Evolutionary conservation across 73 alveolate genomes (phyloP).

Genomic region (Breviolum minutum): DNA sequence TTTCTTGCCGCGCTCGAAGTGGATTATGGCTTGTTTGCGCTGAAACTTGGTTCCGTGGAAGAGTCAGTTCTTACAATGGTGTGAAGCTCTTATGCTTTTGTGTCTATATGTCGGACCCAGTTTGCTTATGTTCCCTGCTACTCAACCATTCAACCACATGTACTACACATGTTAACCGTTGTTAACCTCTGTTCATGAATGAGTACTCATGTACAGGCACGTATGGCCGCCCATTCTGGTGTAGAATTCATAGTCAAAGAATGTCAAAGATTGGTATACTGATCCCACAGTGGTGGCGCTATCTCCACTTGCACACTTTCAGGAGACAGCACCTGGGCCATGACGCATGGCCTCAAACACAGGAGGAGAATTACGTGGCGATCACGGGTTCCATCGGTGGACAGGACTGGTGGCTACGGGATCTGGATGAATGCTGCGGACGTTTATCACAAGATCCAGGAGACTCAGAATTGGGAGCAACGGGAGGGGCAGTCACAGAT

Average conservation of each 20-base stretch:
- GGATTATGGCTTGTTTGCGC: constrained; percentile 30
- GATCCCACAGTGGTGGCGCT: no score
- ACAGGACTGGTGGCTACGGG: constrained; percentile 24
- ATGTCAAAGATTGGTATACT: no score
- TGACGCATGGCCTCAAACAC: constrained; percentile 14
- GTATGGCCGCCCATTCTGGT: no score
- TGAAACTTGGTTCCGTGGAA: not conserved
- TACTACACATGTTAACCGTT: no score
- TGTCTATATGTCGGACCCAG: no score
- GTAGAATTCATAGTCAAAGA: no score
- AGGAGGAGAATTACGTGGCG: constrained; percentile 41
- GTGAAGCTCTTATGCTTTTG: no score
- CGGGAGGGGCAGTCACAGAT: not conserved
- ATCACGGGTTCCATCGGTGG: not conserved
- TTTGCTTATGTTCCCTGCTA: no score
- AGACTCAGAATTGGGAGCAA: not conserved
- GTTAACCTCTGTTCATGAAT: no score
- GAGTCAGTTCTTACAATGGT: not conserved
- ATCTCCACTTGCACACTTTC: not conserved
- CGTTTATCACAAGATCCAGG: constrained; percentile 38
- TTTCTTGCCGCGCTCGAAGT: not conserved
- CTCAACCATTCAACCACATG: no score
- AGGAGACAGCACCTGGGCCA: constrained; percentile 9
- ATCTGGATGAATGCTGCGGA: constrained; percentile 55
- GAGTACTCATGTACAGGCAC: no score